Percentiles rank a stretch among this genome's conserved stretches.
phyloP scores from a whole-genome alignment of 1,284 basidiomycete genomes.

The Cerioporus squamosus region DNA sequence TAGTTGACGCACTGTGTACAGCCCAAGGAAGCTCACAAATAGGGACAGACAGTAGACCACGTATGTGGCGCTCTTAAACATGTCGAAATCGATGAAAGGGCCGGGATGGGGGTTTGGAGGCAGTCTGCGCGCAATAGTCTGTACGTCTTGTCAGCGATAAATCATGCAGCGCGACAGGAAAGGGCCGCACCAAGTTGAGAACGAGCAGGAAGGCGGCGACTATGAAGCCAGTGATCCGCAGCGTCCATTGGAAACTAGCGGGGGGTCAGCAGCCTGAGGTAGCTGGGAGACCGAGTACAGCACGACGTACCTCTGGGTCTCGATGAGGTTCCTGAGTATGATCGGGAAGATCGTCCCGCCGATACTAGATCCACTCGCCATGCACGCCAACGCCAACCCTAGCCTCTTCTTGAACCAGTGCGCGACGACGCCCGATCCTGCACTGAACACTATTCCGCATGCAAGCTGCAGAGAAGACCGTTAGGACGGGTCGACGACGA shows the following conservation, averaged over 20 bases:
- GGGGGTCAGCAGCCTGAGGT: neutral
- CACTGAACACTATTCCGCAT: conserved; percentile 48
- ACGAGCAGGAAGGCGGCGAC: conserved; percentile 45
- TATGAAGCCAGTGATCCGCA: conserved; percentile 61
- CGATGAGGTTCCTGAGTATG: conserved; percentile 42
- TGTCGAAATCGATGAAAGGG: conserved; percentile 51
- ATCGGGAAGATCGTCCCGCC: conserved; percentile 52
- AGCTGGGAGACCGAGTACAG: no score
- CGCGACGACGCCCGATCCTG: conserved; percentile 44
- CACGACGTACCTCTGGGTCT: conserved; percentile 35
- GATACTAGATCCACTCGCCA: conserved; percentile 44
- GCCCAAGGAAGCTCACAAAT: conserved; percentile 55
- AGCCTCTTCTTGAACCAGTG: conserved; percentile 54
- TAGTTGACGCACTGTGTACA: conserved; percentile 50
- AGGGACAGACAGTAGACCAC: conserved; percentile 46
- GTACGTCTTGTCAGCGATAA: conserved; percentile 1
- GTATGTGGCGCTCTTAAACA: conserved; percentile 52
- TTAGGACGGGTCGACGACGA: conserved; percentile 16
- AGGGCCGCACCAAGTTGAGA: conserved; percentile 43
- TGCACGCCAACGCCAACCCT: conserved; percentile 45
- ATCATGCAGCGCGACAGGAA: conserved; percentile 6
- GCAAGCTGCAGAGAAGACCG: conserved; percentile 4
- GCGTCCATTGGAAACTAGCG: conserved; percentile 62
- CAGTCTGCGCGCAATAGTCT: conserved; percentile 52
- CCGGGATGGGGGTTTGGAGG: conserved; percentile 52